Conservation (phyloP, 169 alveolate species). For the Cryptosporidium andersoni region DNA sequence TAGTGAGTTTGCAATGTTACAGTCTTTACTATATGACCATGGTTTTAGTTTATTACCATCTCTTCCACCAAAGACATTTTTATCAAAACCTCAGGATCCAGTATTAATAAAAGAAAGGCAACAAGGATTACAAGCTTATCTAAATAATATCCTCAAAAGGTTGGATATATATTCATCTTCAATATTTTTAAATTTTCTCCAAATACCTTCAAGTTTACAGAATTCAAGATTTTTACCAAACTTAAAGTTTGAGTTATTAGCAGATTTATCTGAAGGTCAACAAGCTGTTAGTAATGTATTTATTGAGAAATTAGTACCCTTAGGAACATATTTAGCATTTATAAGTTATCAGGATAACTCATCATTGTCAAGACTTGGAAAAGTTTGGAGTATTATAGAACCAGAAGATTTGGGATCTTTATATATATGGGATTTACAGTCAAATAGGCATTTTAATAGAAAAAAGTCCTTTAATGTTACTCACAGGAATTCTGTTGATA, state of each 20-base stretch:
- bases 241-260: conserved; percentile 15
- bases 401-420: conserved; percentile 43
- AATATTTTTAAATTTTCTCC: conserved; percentile 29
- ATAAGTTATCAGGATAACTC: conserved; percentile 53
- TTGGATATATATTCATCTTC: conserved; percentile 43
- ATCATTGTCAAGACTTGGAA: conserved; percentile 47
- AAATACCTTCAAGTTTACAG: conserved; percentile 5
- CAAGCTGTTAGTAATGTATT: conserved; percentile 43
- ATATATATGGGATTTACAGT: conserved; percentile 27
- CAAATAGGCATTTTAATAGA: neutral
- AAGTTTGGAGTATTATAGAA: conserved; percentile 70
- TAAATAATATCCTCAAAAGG: conserved; percentile 7
- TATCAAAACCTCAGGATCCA: conserved; percentile 40
- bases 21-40: conserved; percentile 18
- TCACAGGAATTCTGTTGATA: conserved; percentile 2
- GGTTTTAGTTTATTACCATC: conserved; percentile 57
- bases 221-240: neutral
- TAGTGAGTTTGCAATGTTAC: conserved; percentile 52
- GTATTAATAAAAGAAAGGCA: conserved; percentile 36
- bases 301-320: neutral
- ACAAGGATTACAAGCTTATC: conserved; percentile 47
- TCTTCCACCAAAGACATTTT: conserved; percentile 63
- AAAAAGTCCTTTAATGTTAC: neutral
- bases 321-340: conserved; percentile 26
- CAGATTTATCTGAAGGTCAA: conserved; percentile 16